These are phyloP conservation scores for Kodamaea fukazawae DNA, from an alignment of 805 yeast species.

Conservation along the genomic window DNA sequence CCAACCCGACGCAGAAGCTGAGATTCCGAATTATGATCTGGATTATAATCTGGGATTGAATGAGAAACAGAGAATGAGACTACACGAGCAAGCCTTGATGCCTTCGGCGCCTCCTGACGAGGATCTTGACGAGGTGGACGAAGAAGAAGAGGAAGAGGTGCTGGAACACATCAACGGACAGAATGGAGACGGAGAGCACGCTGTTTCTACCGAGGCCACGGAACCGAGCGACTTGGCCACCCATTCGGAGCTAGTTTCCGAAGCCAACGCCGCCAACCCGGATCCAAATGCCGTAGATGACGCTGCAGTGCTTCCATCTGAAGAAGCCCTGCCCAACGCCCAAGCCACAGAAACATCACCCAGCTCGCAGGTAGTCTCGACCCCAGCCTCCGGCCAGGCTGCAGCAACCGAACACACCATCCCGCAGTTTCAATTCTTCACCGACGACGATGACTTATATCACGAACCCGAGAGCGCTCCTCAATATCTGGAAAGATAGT, in stretches of 20 bases:
- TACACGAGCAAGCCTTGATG: constrained; percentile 55
- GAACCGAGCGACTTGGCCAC: no score
- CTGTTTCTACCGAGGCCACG: no score
- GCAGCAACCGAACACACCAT: background rate
- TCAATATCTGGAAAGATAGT: constrained; percentile 20
- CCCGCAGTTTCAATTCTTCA: constrained; percentile 12
- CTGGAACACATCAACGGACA: background rate
- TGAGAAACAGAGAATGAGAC: constrained; percentile 57
- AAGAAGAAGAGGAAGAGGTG: background rate
- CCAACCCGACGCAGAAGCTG: no score
- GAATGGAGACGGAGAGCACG: no score
- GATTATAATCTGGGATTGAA: constrained; percentile 21
- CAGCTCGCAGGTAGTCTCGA: background rate
- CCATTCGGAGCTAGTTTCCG: no score
- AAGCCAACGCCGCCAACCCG: no score
- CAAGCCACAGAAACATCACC: no score
- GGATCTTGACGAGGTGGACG: background rate
- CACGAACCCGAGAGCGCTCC: constrained; percentile 33
- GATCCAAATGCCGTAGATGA: no score
- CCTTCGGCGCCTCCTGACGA: constrained; percentile 43
- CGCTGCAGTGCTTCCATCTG: background rate
- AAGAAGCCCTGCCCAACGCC: no score
- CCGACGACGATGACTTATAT: constrained; percentile 18
- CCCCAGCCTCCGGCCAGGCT: background rate
- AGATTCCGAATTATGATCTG: no score